Conservation (phyloP, 805 yeast species). For the Candida sonorensis region DNA sequence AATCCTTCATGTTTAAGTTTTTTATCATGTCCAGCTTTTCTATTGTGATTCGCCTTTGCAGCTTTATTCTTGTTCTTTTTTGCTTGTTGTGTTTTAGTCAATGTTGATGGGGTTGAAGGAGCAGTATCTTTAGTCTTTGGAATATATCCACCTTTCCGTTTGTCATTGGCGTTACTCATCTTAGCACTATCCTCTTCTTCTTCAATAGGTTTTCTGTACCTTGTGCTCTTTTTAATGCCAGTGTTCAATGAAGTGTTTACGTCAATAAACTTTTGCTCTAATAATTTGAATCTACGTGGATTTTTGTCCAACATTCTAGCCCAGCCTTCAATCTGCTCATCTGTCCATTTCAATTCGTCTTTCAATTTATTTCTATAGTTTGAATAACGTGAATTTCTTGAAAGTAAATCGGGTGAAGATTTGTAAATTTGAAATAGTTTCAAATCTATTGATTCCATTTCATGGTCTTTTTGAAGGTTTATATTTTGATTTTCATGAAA, state of each 20-base stretch:
- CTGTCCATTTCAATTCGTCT: constrained; percentile 59
- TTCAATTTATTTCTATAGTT: constrained; percentile 45
- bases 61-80: constrained; percentile 52
- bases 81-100: constrained; percentile 29
- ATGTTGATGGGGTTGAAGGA: background rate
- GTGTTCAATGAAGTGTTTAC: constrained; percentile 30
- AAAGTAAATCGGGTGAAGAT: constrained; percentile 42
- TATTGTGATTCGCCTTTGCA: constrained; percentile 53
- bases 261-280: constrained; percentile 56
- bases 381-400: constrained; percentile 38
- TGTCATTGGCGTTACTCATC: constrained; percentile 6
- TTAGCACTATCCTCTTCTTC: constrained; percentile 6
- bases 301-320: constrained; percentile 63
- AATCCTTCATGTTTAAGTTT: too few species aligned
- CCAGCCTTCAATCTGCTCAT: constrained; percentile 95
- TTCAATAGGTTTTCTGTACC: constrained; percentile 12
- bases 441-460: constrained; percentile 43
- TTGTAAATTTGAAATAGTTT: constrained; percentile 51
- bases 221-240: constrained; percentile 12
- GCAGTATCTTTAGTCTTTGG: background rate
- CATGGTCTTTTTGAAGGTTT: constrained; percentile 14
- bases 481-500: constrained; percentile 9
- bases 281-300: constrained; percentile 51
- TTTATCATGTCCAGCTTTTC: constrained; percentile 56
- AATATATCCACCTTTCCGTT: constrained; percentile 4